phyloP scores from a whole-genome alignment of 768 basidiomycete genomes.

The Scleroderma bovista region DNA sequence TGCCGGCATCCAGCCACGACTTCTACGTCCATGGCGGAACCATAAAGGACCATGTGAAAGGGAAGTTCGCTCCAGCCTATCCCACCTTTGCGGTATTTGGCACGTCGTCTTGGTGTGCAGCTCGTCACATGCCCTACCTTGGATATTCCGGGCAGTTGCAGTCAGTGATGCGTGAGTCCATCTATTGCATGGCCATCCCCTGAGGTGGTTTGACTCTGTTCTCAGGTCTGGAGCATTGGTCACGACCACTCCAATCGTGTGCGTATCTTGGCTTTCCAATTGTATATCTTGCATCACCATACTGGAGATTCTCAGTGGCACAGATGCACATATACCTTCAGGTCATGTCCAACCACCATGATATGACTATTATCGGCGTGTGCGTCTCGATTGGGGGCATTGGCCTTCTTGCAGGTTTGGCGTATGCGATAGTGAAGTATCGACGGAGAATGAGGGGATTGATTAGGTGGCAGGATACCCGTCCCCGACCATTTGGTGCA shows the following conservation, averaged over 20 bases:
- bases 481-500: constrained; percentile 20
- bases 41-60: constrained; percentile 16
- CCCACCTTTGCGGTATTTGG: background rate
- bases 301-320: background rate
- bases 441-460: constrained; percentile 9
- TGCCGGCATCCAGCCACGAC: constrained; percentile 26
- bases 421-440: constrained; percentile 15
- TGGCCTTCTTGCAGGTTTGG: constrained; percentile 9
- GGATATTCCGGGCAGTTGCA: constrained; percentile 16
- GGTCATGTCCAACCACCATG: constrained; percentile 1
- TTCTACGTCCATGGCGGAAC: constrained; percentile 40
- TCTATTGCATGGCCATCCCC: background rate
- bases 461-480: constrained; percentile 17
- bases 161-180: constrained; percentile 39
- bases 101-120: background rate
- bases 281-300: background rate
- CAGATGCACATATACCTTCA: background rate
- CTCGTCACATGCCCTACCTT: background rate
- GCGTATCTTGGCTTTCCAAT: background rate
- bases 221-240: constrained; percentile 33
- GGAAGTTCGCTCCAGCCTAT: constrained; percentile 28
- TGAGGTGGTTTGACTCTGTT: background rate
- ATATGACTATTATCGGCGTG: constrained; percentile 14
- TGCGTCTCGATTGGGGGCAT: constrained; percentile 17
- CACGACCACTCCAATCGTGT: constrained; percentile 1